Evolutionary conservation across 768 basidiomycete genomes (phyloP).

Genomic region (Crucibulum laeve): DNA sequence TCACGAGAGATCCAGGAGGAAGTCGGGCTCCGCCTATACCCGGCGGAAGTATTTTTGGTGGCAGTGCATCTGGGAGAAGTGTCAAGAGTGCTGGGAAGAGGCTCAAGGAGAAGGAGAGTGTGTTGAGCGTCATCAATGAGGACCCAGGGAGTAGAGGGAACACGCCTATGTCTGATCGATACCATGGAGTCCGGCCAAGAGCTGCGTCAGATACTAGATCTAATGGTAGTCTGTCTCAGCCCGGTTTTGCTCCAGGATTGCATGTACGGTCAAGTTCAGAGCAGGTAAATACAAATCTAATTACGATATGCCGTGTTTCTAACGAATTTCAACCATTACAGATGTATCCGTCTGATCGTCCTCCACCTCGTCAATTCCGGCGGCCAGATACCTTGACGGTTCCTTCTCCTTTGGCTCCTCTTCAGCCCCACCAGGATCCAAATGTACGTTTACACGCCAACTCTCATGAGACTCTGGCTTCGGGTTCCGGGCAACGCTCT

Average conservation of each 20-base stretch:
- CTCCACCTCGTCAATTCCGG: conserved; percentile 3
- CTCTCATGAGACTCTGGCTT: background rate
- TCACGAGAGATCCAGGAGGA: conserved; percentile 22
- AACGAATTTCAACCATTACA: background rate
- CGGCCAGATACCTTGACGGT: conserved; percentile 16
- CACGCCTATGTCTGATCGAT: conserved; percentile 19
- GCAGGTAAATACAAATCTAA: conserved; percentile 6
- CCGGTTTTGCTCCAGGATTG: conserved; percentile 10
- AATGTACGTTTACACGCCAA: background rate
- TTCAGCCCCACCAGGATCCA: background rate
- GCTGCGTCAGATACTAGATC: background rate
- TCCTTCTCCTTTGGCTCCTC: conserved; percentile 12
- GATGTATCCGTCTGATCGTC: conserved; percentile 3
- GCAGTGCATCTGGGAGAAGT: conserved; percentile 18
- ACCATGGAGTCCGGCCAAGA: conserved; percentile 1
- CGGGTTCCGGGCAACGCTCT: background rate
- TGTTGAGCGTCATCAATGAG: conserved; percentile 35
- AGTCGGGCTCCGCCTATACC: conserved; percentile 1
- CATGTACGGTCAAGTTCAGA: conserved; percentile 12
- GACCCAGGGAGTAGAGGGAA: conserved; percentile 26
- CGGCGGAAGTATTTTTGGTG: conserved; percentile 6
- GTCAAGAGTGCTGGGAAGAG: conserved; percentile 13
- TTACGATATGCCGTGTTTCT: background rate
- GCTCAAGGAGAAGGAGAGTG: conserved; percentile 20
- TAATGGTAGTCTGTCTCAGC: conserved; percentile 10